Evolutionary conservation across 2,329 filamentous ascomycete genomes (phyloP), one percentile per base, ranked within the genome.

Genomic region (Alternaria atra): DNA sequence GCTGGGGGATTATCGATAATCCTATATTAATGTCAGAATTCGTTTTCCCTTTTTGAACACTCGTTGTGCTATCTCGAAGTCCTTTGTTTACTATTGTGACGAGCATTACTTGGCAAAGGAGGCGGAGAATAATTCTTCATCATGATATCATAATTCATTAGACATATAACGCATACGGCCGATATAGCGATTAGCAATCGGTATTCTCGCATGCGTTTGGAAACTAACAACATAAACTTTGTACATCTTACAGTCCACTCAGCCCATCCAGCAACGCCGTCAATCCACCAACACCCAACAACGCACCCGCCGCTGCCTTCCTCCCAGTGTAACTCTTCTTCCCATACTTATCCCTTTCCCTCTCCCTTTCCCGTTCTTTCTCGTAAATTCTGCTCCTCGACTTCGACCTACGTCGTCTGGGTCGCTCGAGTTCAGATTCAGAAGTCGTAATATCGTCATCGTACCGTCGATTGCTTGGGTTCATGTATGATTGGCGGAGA

Each of bases 281-380:
- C 65, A 79, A 63, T n/a, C 76, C 76, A 6, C 75, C 76, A 50
- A 78, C 74, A 10, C 74, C 76, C 59, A 77, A 71, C 61, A 79
- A 53, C 15, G 76, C 75, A 15, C 75, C 74, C 27, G 75, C 69
- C 17, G 75, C 68, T 10, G 75, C 70, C 32, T 69, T 72, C 25
- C 65, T 70, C 57, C 72, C 71, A 17, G 65, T 67, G 29, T 69
- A 47, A 37, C 68, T 66, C 51, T 66, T 73, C 65, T 64, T 74
- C 1, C 43, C 43, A 30, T 55, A 48, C 57, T 51, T 64, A 27
- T 40, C 59, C 27, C 52, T 30, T 20, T 43, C 52, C 13, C 52
- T 46, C 4, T 58, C 50, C 39, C 37, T 52, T 25, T 61, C 58
- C n/a, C 50, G 42, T 6, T 58, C 58, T n/a, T 58, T 37, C 43